Percentiles rank a stretch among this genome's conserved stretches.
Evolutionary conservation across 768 basidiomycete genomes (phyloP).

Genomic region (Ramaria rubella): DNA sequence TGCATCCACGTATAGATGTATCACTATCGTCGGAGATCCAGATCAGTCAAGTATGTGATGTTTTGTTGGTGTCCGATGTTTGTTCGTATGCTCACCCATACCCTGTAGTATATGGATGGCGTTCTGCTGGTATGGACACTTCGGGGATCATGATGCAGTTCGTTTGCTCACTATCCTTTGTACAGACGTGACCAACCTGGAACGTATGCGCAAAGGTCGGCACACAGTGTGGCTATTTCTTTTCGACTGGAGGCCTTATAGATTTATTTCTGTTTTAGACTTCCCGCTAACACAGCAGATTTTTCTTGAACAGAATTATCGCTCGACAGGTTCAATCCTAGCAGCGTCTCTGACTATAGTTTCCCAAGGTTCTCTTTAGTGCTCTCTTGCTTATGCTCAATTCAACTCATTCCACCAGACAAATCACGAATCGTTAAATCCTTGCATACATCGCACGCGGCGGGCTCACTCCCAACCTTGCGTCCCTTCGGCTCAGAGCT

Average conservation of each 20-base stretch:
- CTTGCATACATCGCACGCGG: conserved; percentile 60
- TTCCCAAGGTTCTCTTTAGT: conserved; percentile 54
- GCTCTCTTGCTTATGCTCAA: not conserved
- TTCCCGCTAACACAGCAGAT: conserved; percentile 61
- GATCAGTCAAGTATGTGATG: conserved; percentile 69
- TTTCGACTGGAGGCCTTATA: not conserved
- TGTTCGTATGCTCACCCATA: not conserved
- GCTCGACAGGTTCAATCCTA: conserved; percentile 74
- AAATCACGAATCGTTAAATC: conserved; percentile 68
- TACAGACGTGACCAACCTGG: conserved; percentile 60
- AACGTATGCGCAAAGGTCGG: conserved; percentile 59
- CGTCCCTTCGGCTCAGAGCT: conserved; percentile 45
- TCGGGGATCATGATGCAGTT: not conserved
- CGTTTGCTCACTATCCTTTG: not conserved
- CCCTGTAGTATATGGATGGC: conserved; percentile 74
- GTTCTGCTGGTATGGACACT: conserved; percentile 43
- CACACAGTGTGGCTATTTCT: conserved; percentile 17
- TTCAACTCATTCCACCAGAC: conserved; percentile 38
- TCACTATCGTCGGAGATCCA: conserved; percentile 85
- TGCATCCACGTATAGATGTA: conserved; percentile 42
- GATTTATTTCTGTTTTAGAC: conserved; percentile 35
- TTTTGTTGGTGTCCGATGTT: not conserved
- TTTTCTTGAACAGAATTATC: conserved; percentile 80
- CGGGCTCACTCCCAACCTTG: conserved; percentile 55
- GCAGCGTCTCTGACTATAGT: conserved; percentile 69